Base-by-base conservation (phyloP, 306 rosid genomes). In the Cyclanthera cordifolia region DNA sequence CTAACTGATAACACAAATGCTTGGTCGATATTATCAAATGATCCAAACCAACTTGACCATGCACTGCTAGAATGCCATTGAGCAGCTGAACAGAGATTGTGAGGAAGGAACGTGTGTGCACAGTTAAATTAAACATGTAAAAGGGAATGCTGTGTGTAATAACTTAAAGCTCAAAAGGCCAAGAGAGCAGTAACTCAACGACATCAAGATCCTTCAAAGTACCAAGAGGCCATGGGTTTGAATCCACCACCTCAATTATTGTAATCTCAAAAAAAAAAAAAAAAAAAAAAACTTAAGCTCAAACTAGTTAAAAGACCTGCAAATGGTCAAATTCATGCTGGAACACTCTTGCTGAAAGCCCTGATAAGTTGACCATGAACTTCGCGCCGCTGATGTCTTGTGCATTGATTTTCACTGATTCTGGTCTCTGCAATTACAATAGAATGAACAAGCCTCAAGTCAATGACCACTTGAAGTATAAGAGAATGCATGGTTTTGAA, bases 301-400 rank as follows among this genome's bases (percentile, higher is more conserved):
- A 41, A 78, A 74, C 63, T n/a, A 53, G 37, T n/a, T 14, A 70
- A 45, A 60, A 49, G 54, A 89, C 98, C 93, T 86, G 84, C 80
- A 93, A 76, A 82, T 93, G 98, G 74, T 93, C 96, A 74, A 83
- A 93, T 73, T 93, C 98, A 72, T 93, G 98, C 84, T 89, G 98
- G 80, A 93, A 93, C 23, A 93, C 81, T 46, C 98, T 81, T 15
- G 98, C 96, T 68, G 91, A 93, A 82, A 93, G 96, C 27, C 61
- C 95, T 0, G 95, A 84, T 69, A 89, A 74, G 78, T 71, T 82
- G 73, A 93, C 67, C 4, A 86, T 71, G 78, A 89, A 93, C 76
- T 81, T 79, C 13, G 77, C 74, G 48, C 98, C 96, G 11, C 60
- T 87, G 60, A 86, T 51, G 73, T 89, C 87, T 70, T 68, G 77